Percentiles rank a stretch among this genome's conserved stretches.
Conservation (phyloP, 2,329 filamentous ascomycete species). For the Amphichorda felina region DNA sequence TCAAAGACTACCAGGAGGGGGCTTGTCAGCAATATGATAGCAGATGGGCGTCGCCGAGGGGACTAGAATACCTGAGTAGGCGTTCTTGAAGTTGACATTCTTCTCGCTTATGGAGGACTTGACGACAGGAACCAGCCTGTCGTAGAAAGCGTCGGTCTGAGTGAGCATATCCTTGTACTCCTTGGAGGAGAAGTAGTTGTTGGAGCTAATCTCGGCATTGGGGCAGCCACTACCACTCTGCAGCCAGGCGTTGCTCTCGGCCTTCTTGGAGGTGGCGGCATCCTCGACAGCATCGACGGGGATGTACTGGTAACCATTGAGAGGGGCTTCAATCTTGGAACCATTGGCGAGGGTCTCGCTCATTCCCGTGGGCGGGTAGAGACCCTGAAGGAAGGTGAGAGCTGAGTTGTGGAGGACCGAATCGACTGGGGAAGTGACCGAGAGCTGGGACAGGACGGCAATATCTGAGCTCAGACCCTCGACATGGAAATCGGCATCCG, state of each 20-base stretch:
- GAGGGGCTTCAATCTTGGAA: constrained; percentile 49
- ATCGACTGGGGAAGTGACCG: constrained; percentile 65
- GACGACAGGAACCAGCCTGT: constrained; percentile 34
- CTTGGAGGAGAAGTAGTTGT: constrained; percentile 36
- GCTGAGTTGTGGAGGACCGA: constrained; percentile 72
- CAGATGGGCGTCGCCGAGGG: not conserved
- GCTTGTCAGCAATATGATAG: not conserved
- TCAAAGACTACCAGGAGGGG: constrained; percentile 26
- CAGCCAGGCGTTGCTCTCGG: constrained; percentile 45
- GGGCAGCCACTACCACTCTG: constrained; percentile 45
- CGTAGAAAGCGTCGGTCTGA: constrained; percentile 49
- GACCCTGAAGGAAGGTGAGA: constrained; percentile 67
- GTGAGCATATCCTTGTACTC: constrained; percentile 31
- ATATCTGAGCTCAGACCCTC: constrained; percentile 52
- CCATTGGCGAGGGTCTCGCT: constrained; percentile 61
- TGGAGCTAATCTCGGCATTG: constrained; percentile 41
- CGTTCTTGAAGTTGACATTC: constrained; percentile 43
- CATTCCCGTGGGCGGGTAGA: constrained; percentile 67
- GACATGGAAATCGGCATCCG: constrained; percentile 48
- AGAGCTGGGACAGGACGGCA: constrained; percentile 59
- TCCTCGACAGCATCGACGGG: constrained; percentile 52
- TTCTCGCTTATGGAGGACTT: constrained; percentile 25
- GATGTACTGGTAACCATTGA: constrained; percentile 77
- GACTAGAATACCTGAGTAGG: constrained; percentile 42
- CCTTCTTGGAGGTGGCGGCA: constrained; percentile 40